Base-by-base conservation (phyloP, 75 land plant genomes). In the Selaginella tamariscina region DNA sequence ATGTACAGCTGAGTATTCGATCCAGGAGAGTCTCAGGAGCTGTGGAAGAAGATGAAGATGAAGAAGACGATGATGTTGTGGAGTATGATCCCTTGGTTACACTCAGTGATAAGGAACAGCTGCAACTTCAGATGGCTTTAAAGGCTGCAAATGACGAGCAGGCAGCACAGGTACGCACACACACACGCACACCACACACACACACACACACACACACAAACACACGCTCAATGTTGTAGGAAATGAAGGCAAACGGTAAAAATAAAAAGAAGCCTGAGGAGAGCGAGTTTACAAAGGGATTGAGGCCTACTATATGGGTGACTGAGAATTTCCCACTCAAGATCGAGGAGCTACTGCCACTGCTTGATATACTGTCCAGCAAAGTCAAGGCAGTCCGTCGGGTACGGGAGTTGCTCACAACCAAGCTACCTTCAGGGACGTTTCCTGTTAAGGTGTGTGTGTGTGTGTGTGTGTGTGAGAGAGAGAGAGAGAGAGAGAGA, bases 391-490 rank as follows among this genome's bases (percentile, higher is more conserved):
- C 89, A 0, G 89, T 86, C 18, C 56, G 84, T 2, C 65, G 89
- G 24, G 71, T 88, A 57, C 33, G 93, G 56, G 93, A 88, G 72
- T 67, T 88, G 44, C 80, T 88, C 21, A 86, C 89, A 32, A 84
- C 93, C 32, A 88, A 86, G 74, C 77, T 88, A 32, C 93, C 93
- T 1, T 73, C 84, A 21, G 89, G 86, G n/a, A 83, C 86, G 23
- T 88, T 88, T 64, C 93, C 93, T 28, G 89, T 88, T 2, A 88
- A 88, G 93, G 93, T 88, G 2, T 5, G 62, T n/a, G 8, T 59
- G 8, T 59, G 20, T 49, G 11, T 49, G 20, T 20, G 20, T 49
- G 54, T 20, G 20, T 49, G 54, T 49, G 54, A 11, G 11, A 20
- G 20, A 20, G 20, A 11, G 54, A 49, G 11, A 20, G 20, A 49